These are phyloP conservation scores for Boletus sp. DNA, from an alignment of 768 basidiomycete species.

Conservation along the genomic window DNA sequence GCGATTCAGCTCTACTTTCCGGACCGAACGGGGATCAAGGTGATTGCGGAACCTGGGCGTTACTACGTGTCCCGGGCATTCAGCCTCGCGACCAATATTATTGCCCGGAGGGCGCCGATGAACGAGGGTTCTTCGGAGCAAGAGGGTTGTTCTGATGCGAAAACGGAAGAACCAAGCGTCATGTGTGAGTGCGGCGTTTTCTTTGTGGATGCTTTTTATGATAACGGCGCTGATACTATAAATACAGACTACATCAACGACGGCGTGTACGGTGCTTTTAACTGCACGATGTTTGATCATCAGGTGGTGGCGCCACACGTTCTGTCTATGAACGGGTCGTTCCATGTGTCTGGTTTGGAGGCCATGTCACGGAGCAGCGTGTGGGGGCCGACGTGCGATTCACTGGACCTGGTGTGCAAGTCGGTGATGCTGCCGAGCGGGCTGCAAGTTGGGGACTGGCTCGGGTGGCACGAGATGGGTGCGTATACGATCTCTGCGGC, in stretches of 20 bases:
- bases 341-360: slow-evolving; percentile 41
- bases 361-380: slow-evolving; percentile 62
- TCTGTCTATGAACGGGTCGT: slow-evolving; percentile 65
- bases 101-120: slow-evolving; percentile 76
- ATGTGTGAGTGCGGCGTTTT: slow-evolving; percentile 76
- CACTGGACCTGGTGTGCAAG: slow-evolving; percentile 87
- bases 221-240: neutral
- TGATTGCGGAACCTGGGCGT: slow-evolving; percentile 95
- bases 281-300: slow-evolving; percentile 97
- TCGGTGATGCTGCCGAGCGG: slow-evolving; percentile 59
- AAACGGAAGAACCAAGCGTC: slow-evolving; percentile 49
- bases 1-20: slow-evolving; percentile 84
- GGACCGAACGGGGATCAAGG: slow-evolving; percentile 57
- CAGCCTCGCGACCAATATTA: slow-evolving; percentile 89
- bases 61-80: slow-evolving; percentile 94
- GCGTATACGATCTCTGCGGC: slow-evolving; percentile 99
- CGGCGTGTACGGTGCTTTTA: slow-evolving; percentile 96
- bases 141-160: slow-evolving; percentile 17
- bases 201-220: neutral
- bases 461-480: slow-evolving; percentile 97
- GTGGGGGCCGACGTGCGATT: slow-evolving; percentile 99
- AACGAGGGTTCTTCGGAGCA: slow-evolving; percentile 29
- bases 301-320: slow-evolving; percentile 86
- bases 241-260: slow-evolving; percentile 95
- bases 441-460: slow-evolving; percentile 93